These are phyloP conservation scores for Hapsidospora chrysogenum DNA, from an alignment of 495 filamentous ascomycete species.

Conservation along the genomic window DNA sequence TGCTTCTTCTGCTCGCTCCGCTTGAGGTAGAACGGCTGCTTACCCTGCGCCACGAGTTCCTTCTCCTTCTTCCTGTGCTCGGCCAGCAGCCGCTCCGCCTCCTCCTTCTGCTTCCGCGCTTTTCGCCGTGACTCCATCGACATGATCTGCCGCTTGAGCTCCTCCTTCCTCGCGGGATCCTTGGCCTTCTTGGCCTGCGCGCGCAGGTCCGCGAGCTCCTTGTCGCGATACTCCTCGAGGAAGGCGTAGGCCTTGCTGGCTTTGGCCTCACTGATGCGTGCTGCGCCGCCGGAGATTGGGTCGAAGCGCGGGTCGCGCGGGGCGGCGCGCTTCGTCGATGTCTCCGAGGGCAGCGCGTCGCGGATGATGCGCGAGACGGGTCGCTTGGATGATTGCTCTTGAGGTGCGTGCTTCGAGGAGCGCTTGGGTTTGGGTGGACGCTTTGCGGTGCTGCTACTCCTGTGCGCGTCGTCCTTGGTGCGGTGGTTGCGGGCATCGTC, in stretches of 20 bases:
- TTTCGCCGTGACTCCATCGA: slow-evolving; percentile 56
- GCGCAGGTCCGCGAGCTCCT: slow-evolving; percentile 61
- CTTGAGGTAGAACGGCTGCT: slow-evolving; percentile 89
- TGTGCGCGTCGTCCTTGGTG: too few relatives aligned
- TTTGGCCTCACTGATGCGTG: slow-evolving; percentile 33
- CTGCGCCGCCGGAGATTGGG: slow-evolving; percentile 3
- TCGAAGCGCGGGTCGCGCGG: slow-evolving; percentile 80
- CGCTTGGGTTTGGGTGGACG: neutral
- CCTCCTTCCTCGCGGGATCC: slow-evolving; percentile 42
- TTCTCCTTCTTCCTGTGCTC: slow-evolving; percentile 71
- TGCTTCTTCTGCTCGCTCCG: slow-evolving; percentile 76
- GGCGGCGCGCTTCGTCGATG: slow-evolving; percentile 34
- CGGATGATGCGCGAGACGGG: slow-evolving; percentile 63
- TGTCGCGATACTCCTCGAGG: slow-evolving; percentile 64
- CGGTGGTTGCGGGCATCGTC: slow-evolving; percentile 3
- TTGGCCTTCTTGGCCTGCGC: slow-evolving; percentile 46
- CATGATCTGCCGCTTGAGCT: slow-evolving; percentile 46
- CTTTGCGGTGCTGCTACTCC: neutral
- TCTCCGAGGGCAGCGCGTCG: too few relatives aligned
- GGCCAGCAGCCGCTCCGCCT: slow-evolving; percentile 43
- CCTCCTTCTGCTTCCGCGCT: slow-evolving; percentile 47
- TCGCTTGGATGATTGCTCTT: slow-evolving; percentile 61
- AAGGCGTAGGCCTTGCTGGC: slow-evolving; percentile 63
- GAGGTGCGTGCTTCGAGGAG: slow-evolving; percentile 63
- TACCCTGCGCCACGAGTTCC: slow-evolving; percentile 66